phyloP scores from a whole-genome alignment of 2,329 filamentous ascomycete species.

The Penicillium expansum region DNA sequence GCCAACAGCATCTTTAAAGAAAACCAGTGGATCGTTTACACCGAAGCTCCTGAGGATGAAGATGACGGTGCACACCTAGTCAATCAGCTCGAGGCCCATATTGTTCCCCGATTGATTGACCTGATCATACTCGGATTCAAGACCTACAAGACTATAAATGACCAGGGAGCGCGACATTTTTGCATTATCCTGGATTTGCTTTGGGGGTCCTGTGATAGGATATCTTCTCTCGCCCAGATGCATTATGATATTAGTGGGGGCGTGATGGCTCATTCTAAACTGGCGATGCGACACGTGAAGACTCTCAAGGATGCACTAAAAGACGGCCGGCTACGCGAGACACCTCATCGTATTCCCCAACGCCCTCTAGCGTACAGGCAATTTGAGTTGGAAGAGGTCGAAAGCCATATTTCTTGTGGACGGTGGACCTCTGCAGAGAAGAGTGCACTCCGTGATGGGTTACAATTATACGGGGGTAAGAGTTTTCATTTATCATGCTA shows the following conservation, averaged over 20 bases:
- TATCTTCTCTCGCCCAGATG: neutral
- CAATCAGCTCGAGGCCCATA: slow-evolving; percentile 19
- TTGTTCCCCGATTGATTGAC: slow-evolving; percentile 13
- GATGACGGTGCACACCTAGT: slow-evolving; percentile 3
- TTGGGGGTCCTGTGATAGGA: slow-evolving; percentile 5
- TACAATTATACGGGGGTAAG: neutral
- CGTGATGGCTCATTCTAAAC: neutral
- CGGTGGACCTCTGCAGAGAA: neutral
- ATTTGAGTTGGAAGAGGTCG: neutral
- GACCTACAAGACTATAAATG: slow-evolving; percentile 1
- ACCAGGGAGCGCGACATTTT: slow-evolving; percentile 4
- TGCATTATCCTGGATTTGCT: slow-evolving; percentile 11
- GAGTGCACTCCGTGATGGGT: neutral
- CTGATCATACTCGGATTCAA: slow-evolving; percentile 14
- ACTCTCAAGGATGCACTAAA: slow-evolving; percentile 6
- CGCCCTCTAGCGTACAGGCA: neutral
- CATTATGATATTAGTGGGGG: neutral
- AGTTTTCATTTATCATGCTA: neutral
- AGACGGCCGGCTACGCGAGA: slow-evolving; percentile 1
- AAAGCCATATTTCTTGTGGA: neutral
- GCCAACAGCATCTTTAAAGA: slow-evolving; percentile 7
- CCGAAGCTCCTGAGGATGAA: slow-evolving; percentile 6
- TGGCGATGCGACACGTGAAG: neutral
- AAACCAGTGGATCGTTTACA: slow-evolving; percentile 7
- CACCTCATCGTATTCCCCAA: neutral